phyloP scores from a whole-genome alignment of 1,284 basidiomycete species.

The Leccinum griseonigrum region DNA sequence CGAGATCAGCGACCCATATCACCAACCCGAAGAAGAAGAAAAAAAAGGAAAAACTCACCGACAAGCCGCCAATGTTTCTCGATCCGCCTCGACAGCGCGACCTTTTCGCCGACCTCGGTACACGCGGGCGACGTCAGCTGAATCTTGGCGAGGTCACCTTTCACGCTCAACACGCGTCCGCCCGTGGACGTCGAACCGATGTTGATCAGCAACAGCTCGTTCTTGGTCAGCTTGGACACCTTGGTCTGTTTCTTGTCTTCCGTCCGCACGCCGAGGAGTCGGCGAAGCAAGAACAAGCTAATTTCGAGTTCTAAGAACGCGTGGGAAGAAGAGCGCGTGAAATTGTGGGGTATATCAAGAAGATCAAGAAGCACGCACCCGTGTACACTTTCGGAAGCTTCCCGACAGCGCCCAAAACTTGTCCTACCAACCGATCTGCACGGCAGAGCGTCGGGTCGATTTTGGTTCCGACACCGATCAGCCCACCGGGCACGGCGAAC shows the following conservation, averaged over 20 bases:
- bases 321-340: neutral
- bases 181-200: conserved; percentile 94
- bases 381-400: conserved; percentile 93
- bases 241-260: conserved; percentile 99
- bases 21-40: neutral
- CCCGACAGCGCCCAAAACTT: conserved; percentile 93
- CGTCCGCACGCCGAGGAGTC: conserved; percentile 95
- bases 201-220: conserved; percentile 92
- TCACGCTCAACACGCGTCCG: conserved; percentile 87
- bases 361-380: conserved; percentile 44
- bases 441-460: conserved; percentile 97
- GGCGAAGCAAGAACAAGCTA: conserved; percentile 88
- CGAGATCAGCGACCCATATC: neutral
- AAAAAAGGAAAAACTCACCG: conserved; percentile 46
- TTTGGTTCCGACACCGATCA: conserved; percentile 97
- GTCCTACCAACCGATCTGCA: conserved; percentile 95
- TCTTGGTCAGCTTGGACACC: conserved; percentile 89
- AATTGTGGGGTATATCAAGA: neutral
- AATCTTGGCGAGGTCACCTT: conserved; percentile 91
- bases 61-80: conserved; percentile 98
- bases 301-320: conserved; percentile 76
- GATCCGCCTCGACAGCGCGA: conserved; percentile 87
- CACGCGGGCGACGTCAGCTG: conserved; percentile 90
- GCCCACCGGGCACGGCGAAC: conserved; percentile 95
- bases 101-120: conserved; percentile 94